phyloP scores from a whole-genome alignment of 805 yeast genomes.

The Cyberlindnera amylophila region DNA sequence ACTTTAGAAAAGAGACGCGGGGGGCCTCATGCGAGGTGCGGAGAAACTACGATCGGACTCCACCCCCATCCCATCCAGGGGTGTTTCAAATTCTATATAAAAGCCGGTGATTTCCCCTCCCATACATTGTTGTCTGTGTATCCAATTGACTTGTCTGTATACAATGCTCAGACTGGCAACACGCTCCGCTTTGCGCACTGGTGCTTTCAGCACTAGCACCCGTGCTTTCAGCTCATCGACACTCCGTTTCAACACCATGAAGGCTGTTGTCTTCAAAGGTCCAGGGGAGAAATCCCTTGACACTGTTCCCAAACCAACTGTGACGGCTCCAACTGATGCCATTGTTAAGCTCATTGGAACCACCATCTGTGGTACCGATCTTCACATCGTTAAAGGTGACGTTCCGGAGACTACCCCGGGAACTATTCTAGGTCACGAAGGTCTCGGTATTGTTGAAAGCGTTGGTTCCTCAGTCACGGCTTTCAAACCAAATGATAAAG shows the following conservation, averaged over 20 bases:
- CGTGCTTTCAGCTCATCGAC: neutral
- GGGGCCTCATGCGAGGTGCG: too few species aligned
- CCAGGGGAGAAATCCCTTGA: conserved; percentile 37
- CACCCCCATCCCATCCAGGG: too few species aligned
- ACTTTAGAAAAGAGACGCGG: too few species aligned
- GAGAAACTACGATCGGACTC: too few species aligned
- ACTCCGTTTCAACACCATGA: conserved; percentile 29
- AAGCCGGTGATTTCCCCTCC: too few species aligned
- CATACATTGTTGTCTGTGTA: too few species aligned
- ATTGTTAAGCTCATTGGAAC: conserved; percentile 51
- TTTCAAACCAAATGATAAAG: conserved; percentile 52
- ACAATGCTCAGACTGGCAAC: too few species aligned
- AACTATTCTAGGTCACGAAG: conserved; percentile 58
- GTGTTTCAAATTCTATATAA: too few species aligned
- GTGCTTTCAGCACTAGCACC: neutral
- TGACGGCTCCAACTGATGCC: conserved; percentile 49
- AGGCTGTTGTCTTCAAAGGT: conserved; percentile 42
- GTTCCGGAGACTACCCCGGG: conserved; percentile 48
- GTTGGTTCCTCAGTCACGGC: conserved; percentile 45
- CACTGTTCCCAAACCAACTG: conserved; percentile 38
- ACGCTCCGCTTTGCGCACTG: too few species aligned
- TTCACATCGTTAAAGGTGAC: conserved; percentile 57
- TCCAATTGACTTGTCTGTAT: too few species aligned
- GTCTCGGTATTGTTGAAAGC: conserved; percentile 47
- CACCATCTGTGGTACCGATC: conserved; percentile 62